A percentile compares a stretch with the other conserved stretches of the same genome.
Conservation (phyloP, 768 basidiomycete species). For the Paxillus involutus region DNA sequence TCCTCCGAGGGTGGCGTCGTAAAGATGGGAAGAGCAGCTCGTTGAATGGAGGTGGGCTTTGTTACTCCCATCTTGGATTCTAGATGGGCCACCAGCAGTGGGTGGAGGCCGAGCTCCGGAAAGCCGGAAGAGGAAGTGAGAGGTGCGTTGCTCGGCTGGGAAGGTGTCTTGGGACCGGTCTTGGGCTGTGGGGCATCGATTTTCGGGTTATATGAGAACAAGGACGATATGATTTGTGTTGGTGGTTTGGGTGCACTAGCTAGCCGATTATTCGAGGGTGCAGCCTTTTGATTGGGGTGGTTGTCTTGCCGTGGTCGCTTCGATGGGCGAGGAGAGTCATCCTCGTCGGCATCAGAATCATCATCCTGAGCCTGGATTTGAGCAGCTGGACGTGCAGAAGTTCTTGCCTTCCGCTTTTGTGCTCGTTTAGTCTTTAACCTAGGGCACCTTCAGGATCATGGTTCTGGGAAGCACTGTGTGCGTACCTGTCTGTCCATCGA, state of each 20-base stretch:
- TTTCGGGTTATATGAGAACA: conserved; percentile 84
- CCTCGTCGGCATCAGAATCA: conserved; percentile 15
- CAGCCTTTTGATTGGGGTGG: conserved; percentile 15
- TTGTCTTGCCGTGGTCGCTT: conserved; percentile 47
- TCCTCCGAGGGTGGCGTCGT: conserved; percentile 41
- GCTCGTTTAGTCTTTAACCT: conserved; percentile 78
- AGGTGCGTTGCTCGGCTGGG: conserved; percentile 81
- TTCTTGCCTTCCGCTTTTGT: conserved; percentile 55
- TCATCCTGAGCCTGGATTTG: conserved; percentile 17
- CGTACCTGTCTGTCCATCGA: conserved; percentile 78
- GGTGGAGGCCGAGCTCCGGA: conserved; percentile 77
- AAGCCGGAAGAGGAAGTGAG: conserved; percentile 76
- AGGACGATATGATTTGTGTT: conserved; percentile 79
- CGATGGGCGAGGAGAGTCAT: conserved; percentile 34
- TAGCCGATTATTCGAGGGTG: conserved; percentile 13
- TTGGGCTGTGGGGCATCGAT: conserved; percentile 43
- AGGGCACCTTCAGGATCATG: conserved; percentile 3
- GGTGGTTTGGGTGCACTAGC: conserved; percentile 28
- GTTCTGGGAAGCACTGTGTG: conserved; percentile 4
- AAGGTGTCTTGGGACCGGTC: conserved; percentile 22
- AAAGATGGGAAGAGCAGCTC: conserved; percentile 65
- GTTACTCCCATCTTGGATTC: conserved; percentile 75
- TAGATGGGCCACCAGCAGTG: conserved; percentile 77
- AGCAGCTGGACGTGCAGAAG: conserved; percentile 23
- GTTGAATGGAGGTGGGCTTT: conserved; percentile 90